Evolutionary conservation across 352 stramenopile species (phyloP), one percentile per base, ranked within the genome.

Genomic region (Phytophthora pseudosyringae): DNA sequence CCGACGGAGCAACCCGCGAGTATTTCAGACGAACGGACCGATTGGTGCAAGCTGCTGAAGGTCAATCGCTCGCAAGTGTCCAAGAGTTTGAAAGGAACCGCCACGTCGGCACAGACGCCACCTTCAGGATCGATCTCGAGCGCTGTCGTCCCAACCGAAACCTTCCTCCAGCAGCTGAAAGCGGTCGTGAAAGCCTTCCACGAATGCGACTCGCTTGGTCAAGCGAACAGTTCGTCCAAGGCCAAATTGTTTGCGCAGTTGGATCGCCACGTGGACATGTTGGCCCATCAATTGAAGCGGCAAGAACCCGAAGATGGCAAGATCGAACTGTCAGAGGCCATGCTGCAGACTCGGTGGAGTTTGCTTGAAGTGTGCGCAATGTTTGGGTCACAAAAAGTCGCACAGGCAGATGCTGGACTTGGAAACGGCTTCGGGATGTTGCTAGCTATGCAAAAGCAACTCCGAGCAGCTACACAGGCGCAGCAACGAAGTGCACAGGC

Each of bases 41-140:
- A 90, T 55, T 90, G 81, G 81, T 69, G 67, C 36, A 90, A 90
- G 29, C 47, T 88, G 35, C 71, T 90, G 11, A 90, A 90, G 48
- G 61, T 77, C 2, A 67, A 58, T 46, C 47, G 52, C 7, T 47
- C 59, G 1, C 65, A 73, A 52, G 40, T 46, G 1, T 21, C 31
- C 6, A 69, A 60, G 8, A 28, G 16, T 33, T 31, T 13, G 38
- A 38, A 26, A 39, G 43, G 4, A 12, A 35, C 21, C 21, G 6
- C 48, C 12, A 49, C 15, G 15, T 25, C 38, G 39, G 18, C 39
- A 28, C 43, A 46, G 29, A 16, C 31, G 18, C 41, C 33, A 33
- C 40, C 36, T 31, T 47, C 43, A 13, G 39, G 15, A 6, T 46
- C 39, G 3, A 55, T 31, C 6, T 56, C 32, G 45, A 58, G 44